Conservation (phyloP, 305 asterid species). For the Caryopteris hybrid region DNA sequence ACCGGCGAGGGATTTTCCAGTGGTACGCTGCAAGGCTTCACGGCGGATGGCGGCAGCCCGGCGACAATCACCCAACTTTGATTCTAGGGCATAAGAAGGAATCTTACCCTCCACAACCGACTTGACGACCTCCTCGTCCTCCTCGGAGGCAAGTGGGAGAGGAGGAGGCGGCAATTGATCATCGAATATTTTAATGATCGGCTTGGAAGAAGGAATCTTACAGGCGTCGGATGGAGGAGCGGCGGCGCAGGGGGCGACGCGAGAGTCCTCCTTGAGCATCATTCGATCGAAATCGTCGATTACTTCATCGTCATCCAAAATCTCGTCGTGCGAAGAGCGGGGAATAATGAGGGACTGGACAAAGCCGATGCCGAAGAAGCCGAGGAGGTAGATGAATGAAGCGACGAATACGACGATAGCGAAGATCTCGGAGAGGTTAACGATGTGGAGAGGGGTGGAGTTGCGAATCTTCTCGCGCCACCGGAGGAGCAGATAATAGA, state of each 20-base stretch:
- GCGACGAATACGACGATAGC: conserved; percentile 34
- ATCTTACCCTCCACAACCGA: conserved; percentile 37
- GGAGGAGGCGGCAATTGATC: neutral
- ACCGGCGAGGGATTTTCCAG: conserved; percentile 32
- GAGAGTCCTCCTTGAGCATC: conserved; percentile 36
- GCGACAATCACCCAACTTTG: conserved; percentile 36
- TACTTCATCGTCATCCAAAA: conserved; percentile 26
- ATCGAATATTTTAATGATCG: neutral
- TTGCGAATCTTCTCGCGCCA: conserved; percentile 52
- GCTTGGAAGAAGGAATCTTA: neutral
- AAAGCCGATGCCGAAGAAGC: conserved; percentile 39
- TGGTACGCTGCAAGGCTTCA: conserved; percentile 36
- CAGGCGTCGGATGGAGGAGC: neutral
- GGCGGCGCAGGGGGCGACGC: conserved; percentile 27
- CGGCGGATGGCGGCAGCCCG: conserved; percentile 38
- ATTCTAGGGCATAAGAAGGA: conserved; percentile 42
- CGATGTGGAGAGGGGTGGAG: conserved; percentile 37
- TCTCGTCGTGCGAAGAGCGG: conserved; percentile 21
- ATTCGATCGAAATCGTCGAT: conserved; percentile 8
- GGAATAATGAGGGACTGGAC: conserved; percentile 36
- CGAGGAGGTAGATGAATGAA: conserved; percentile 37
- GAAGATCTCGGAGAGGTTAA: conserved; percentile 31
- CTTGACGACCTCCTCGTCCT: conserved; percentile 37
- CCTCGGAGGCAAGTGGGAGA: conserved; percentile 1
- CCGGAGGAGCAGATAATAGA: conserved; percentile 36